Conservation (phyloP, 148 eudicot genomes). For the Camellia sinensis region DNA sequence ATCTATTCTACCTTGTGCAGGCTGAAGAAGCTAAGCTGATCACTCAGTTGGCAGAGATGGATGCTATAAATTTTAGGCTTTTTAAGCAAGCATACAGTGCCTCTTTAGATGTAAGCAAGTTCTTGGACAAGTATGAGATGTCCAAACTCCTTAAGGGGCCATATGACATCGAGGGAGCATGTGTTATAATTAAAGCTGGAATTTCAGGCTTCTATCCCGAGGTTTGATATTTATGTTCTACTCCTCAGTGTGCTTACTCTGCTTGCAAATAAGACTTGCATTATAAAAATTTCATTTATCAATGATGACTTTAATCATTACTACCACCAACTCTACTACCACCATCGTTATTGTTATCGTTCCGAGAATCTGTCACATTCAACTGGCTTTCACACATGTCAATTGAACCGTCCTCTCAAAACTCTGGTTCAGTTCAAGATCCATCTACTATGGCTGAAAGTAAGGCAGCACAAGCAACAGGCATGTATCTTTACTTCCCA, state of each 20-base stretch:
- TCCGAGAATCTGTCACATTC: conserved; percentile 21
- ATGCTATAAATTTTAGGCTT: conserved; percentile 62
- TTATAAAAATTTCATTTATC: not conserved
- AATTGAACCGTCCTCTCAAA: conserved; percentile 53
- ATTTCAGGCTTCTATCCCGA: conserved; percentile 50
- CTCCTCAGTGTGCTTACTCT: not conserved
- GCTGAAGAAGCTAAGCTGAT: conserved; percentile 88
- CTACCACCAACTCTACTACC: not conserved
- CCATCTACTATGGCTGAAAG: conserved; percentile 55
- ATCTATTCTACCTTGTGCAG: conserved; percentile 37
- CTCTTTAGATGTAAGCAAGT: conserved; percentile 68
- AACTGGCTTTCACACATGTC: conserved; percentile 87
- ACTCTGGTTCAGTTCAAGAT: conserved; percentile 51
- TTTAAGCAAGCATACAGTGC: conserved; percentile 73
- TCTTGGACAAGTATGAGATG: conserved; percentile 77
- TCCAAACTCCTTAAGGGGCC: conserved; percentile 72
- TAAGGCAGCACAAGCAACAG: conserved; percentile 82
- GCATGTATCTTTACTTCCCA: conserved; percentile 97
- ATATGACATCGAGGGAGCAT: conserved; percentile 84
- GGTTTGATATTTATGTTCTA: conserved; percentile 34
- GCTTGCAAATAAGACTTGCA: not conserved
- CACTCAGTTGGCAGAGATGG: conserved; percentile 67
- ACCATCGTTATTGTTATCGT: not conserved
- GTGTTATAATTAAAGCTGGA: conserved; percentile 61
- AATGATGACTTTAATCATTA: not conserved